phyloP scores from a whole-genome alignment of 208 protist genomes.

The Blastocrithidia nonstop region DNA sequence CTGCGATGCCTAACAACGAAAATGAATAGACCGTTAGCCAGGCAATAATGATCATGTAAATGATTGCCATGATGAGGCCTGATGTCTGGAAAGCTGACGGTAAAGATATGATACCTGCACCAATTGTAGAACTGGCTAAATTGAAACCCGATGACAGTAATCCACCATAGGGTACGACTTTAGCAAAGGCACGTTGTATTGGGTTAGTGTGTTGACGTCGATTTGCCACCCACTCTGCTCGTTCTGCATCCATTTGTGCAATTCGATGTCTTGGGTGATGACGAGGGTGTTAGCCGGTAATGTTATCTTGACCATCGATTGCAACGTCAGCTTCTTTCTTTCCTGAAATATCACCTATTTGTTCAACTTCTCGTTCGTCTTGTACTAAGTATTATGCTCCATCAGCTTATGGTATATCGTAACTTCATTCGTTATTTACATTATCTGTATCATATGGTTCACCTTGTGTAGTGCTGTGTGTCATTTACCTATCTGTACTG shows the following conservation, averaged over 20 bases:
- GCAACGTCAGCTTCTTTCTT: too few species aligned
- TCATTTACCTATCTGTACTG: too few species aligned
- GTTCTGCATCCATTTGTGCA: slow-evolving; percentile 13
- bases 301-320: too few species aligned
- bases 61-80: slow-evolving; percentile 36
- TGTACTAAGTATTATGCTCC: too few species aligned
- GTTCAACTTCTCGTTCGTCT: too few species aligned
- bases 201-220: slow-evolving; percentile 12
- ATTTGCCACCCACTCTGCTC: slow-evolving; percentile 13
- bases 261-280: too few species aligned
- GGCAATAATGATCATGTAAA: slow-evolving; percentile 44
- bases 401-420: too few species aligned
- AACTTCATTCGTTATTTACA: too few species aligned
- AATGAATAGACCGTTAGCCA: slow-evolving; percentile 41
- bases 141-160: slow-evolving; percentile 39
- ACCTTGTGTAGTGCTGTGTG: too few species aligned
- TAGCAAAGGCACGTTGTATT: slow-evolving; percentile 9
- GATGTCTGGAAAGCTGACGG: slow-evolving; percentile 26
- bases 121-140: slow-evolving; percentile 36
- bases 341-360: too few species aligned
- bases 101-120: slow-evolving; percentile 53
- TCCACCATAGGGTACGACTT: slow-evolving; percentile 42
- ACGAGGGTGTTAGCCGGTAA: too few species aligned
- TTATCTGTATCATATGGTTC: too few species aligned
- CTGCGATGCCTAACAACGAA: slow-evolving; percentile 15